phyloP scores from a whole-genome alignment of 2,329 filamentous ascomycete genomes.

The Penicillium sclerotiorum region DNA sequence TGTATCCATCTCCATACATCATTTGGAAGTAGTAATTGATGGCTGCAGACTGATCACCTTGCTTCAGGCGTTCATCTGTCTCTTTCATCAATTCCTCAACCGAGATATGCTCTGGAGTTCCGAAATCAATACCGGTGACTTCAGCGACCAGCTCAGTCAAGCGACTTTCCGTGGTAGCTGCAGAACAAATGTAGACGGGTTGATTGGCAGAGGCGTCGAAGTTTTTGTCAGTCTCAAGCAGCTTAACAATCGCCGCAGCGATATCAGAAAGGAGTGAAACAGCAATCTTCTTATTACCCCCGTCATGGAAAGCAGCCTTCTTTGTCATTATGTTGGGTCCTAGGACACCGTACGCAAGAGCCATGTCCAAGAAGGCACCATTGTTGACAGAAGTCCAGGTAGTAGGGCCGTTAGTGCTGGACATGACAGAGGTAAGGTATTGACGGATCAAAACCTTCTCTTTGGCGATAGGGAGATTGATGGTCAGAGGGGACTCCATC shows the following conservation, averaged over 20 bases:
- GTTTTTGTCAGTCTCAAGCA: neutral
- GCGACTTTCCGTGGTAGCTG: conserved; percentile 1
- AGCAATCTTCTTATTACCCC: neutral
- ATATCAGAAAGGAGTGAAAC: conserved; percentile 1
- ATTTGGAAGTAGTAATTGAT: conserved; percentile 7
- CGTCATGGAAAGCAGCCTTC: conserved; percentile 1
- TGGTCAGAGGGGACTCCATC: conserved; percentile 4
- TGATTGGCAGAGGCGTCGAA: conserved; percentile 1
- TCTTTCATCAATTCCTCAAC: neutral
- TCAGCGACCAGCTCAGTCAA: neutral
- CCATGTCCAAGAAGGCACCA: conserved; percentile 12
- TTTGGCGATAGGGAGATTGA: conserved; percentile 5
- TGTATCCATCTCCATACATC: conserved; percentile 8
- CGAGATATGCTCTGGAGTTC: neutral
- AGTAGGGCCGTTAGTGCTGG: neutral
- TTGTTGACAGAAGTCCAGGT: conserved; percentile 11
- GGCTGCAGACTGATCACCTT: neutral
- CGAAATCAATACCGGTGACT: conserved; percentile 1
- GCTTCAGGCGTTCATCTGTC: neutral
- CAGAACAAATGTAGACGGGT: conserved; percentile 1
- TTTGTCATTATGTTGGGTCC: neutral
- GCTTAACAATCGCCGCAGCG: neutral
- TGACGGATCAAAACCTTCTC: conserved; percentile 21
- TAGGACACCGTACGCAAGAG: conserved; percentile 1
- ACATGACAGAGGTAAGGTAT: neutral